These are phyloP conservation scores for Fraxinus nigra DNA, from an alignment of 305 asterid genomes.

Conservation along the genomic window DNA sequence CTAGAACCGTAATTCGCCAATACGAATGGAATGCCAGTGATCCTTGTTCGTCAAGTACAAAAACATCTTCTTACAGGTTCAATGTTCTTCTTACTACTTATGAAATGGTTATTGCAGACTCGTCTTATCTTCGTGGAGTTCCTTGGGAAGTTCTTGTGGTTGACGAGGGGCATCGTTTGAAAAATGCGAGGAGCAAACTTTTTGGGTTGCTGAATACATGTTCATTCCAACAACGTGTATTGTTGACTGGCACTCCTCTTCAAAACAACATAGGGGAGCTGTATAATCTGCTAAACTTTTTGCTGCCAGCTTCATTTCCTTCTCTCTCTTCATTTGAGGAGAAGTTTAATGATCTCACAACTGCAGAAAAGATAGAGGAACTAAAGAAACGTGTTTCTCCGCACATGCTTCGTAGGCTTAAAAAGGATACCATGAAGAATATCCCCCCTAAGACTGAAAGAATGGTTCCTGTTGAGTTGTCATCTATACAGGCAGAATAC, in stretches of 20 bases:
- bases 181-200: not conserved
- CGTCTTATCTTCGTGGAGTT: not conserved
- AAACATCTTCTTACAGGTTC: slow-evolving; percentile 65
- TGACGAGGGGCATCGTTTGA: not conserved
- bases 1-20: not conserved
- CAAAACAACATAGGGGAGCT: not conserved
- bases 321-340: not conserved
- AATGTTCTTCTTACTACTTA: slow-evolving; percentile 92
- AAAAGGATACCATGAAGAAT: not conserved
- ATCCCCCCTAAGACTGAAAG: not conserved
- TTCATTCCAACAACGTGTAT: slow-evolving; percentile 88
- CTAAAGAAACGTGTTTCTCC: not conserved
- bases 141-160: slow-evolving; percentile 4
- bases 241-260: not conserved
- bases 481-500: not conserved
- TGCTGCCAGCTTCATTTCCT: not conserved
- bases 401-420: not conserved
- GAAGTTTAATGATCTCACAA: not conserved
- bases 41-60: slow-evolving; percentile 43
- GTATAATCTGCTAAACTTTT: not conserved
- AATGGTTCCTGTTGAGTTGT: not conserved
- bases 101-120: slow-evolving; percentile 71
- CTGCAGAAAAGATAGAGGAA: not conserved
- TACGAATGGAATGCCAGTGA: slow-evolving; percentile 40
- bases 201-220: slow-evolving; percentile 14